Evolutionary conservation across 208 protist genomes (phyloP).

Genomic region (Acanthamoeba quina): DNA sequence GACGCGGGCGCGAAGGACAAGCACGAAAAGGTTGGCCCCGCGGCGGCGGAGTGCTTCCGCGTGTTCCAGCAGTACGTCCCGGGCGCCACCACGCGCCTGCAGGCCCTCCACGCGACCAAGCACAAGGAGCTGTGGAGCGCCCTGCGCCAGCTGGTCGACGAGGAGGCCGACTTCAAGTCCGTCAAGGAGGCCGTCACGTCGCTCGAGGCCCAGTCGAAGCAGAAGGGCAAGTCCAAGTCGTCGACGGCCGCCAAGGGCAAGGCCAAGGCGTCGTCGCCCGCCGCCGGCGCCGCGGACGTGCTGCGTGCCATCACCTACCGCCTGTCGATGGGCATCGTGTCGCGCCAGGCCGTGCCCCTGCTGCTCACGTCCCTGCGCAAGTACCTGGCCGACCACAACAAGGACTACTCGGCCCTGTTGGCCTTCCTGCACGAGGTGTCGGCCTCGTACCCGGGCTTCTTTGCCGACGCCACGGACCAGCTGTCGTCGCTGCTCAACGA

Average conservation of each 20-base stretch:
- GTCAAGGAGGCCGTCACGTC: neutral
- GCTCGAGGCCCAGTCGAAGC: conserved; percentile 19
- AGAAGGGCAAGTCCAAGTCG: neutral
- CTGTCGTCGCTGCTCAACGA: conserved; percentile 34
- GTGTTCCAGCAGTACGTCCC: conserved; percentile 50
- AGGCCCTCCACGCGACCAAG: conserved; percentile 34
- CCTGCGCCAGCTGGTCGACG: conserved; percentile 27
- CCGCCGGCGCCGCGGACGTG: neutral
- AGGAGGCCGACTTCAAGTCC: conserved; percentile 40
- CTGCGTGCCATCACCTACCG: conserved; percentile 21
- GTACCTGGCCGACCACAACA: neutral
- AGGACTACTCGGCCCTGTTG: conserved; percentile 9
- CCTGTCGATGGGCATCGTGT: conserved; percentile 28
- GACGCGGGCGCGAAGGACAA: conserved; percentile 14
- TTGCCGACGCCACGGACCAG: conserved; percentile 4
- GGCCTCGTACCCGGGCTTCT: conserved; percentile 31
- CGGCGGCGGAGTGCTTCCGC: conserved; percentile 32
- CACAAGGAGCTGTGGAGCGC: conserved; percentile 41
- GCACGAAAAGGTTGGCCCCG: neutral
- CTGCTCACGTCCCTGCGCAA: conserved; percentile 4
- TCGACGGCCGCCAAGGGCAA: neutral
- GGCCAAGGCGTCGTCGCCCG: neutral
- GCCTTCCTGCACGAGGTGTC: conserved; percentile 60
- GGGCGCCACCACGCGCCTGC: neutral
- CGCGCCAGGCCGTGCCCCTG: conserved; percentile 12